Base-by-base conservation (phyloP, 176 grass and related monocot genomes). In the Dendrocalamus sinicus region DNA sequence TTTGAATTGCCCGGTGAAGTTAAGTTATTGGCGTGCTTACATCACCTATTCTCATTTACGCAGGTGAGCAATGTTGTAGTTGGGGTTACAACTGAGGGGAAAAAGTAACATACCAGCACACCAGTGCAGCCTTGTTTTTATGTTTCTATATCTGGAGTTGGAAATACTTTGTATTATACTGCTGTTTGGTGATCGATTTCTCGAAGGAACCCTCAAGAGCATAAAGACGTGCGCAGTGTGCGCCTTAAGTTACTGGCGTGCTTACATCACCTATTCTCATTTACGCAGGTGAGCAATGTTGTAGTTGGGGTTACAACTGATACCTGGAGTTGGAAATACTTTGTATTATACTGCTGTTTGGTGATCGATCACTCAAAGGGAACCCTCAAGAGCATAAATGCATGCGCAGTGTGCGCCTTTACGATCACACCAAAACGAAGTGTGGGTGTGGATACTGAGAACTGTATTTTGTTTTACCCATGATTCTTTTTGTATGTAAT, bases 1-100 rank as follows among this genome's bases (percentile, higher is more conserved):
- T 86, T 54, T 75, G 45, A 30, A 52, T 79, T 70, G 17, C 69
- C 40, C 15, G 28, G 12, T 26, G 28, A 75, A 57, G 40, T 52
- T 22, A 70, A 67, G 22, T 28, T 41, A 67, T 19, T 26, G 22
- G 2, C 6, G 17, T 50, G 4, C 50, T 76, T 24, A 91, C 8
- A 22, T 75, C 4, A 4, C 6, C 6, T 70, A n/a, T 64, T 64
- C 19, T 14, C 26, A 41, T 91, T 75, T 67, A 26, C 16, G 15
- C 91, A 96, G 94, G 94, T 96, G 71, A 93, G 91, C 76, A 96
- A 90, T 32, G 89, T 96, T 55, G 91, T 87, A 70, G 91, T 93
- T 46, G 94, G 91, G 76, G 89, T 96, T 74, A 82, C 91, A 5
- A 76, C 87, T 52, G 92, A 83, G 23, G 90, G 90, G 48, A 88